These are phyloP conservation scores for Alternaria atra DNA, from an alignment of 2,329 filamentous ascomycete species.

Conservation along the genomic window DNA sequence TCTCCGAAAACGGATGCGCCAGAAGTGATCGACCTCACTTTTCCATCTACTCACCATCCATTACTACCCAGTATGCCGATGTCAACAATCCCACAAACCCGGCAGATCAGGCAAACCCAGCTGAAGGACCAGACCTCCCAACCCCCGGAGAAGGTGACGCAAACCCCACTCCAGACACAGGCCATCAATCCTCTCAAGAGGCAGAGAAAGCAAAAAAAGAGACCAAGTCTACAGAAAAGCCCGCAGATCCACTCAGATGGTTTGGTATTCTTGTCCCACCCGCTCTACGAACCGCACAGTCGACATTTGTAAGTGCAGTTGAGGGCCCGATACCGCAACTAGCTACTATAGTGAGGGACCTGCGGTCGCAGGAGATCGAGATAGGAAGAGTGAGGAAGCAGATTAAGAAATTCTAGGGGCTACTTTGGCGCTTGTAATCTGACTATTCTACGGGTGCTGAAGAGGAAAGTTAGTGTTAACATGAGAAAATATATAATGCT, in stretches of 20 bases:
- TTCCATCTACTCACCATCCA: background rate
- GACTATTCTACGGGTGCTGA: background rate
- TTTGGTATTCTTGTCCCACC: constrained; percentile 64
- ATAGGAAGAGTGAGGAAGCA: constrained; percentile 66
- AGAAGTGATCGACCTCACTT: constrained; percentile 16
- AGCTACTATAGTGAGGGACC: constrained; percentile 65
- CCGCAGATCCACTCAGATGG: constrained; percentile 64
- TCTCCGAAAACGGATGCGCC: constrained; percentile 17
- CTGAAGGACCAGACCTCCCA: background rate
- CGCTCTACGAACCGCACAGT: constrained; percentile 66
- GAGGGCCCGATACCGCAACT: constrained; percentile 67
- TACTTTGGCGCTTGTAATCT: too few species aligned
- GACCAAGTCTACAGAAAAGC: constrained; percentile 8
- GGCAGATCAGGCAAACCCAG: background rate
- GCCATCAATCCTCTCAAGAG: background rate
- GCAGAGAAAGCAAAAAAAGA: constrained; percentile 3
- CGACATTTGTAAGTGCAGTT: constrained; percentile 64
- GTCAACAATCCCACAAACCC: background rate
- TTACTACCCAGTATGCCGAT: background rate
- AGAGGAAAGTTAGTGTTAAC: background rate
- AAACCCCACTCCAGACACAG: background rate
- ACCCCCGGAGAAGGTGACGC: constrained; percentile 1
- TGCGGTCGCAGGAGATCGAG: constrained; percentile 73
- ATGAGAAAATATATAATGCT: too few species aligned
- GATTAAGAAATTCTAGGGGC: constrained; percentile 51